Conservation (phyloP, 768 basidiomycete genomes). For the Amanita rimosa region DNA sequence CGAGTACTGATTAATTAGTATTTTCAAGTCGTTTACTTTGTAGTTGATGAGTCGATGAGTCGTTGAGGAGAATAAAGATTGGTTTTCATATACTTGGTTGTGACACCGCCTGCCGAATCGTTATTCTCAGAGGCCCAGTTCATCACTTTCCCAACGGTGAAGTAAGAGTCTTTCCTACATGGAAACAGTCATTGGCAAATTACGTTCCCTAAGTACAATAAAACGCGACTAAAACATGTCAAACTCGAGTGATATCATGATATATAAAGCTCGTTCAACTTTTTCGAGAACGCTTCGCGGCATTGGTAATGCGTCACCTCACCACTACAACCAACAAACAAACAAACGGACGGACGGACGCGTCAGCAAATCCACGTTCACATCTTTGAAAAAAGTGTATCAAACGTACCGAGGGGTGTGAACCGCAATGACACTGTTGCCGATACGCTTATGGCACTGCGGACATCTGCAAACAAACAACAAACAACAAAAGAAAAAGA, state of each 20-base stretch:
- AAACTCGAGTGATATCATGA: neutral
- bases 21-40: neutral
- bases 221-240: neutral
- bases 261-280: conserved; percentile 14
- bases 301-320: conserved; percentile 97
- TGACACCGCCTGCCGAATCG: no score
- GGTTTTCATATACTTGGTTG: neutral
- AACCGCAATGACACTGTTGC: conserved; percentile 88
- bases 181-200: no score
- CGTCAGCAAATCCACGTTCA: no score
- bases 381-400: neutral
- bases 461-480: conserved; percentile 55
- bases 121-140: no score
- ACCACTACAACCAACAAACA: conserved; percentile 66
- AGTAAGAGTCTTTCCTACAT: no score
- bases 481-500: no score
- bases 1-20: neutral
- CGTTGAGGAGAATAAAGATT: neutral
- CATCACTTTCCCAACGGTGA: no score
- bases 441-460: conserved; percentile 89
- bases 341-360: neutral
- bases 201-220: neutral
- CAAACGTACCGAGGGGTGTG: conserved; percentile 69
- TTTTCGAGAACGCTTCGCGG: conserved; percentile 71
- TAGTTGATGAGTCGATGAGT: neutral